Conservation (phyloP, 352 stramenopile genomes). For the Globisporangium megalacanthum region DNA sequence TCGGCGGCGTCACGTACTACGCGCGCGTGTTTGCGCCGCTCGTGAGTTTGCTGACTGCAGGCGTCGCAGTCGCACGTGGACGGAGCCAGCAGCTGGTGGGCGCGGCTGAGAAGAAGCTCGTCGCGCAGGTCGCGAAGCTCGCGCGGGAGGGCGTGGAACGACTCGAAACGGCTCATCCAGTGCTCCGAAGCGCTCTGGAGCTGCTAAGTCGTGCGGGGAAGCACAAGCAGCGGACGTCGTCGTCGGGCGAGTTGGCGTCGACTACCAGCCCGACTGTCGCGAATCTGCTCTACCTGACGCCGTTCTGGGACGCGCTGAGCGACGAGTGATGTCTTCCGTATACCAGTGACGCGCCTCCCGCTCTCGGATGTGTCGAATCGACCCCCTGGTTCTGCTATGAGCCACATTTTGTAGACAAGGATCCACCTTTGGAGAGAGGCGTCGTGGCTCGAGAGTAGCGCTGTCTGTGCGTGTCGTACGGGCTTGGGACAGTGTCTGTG, state of each 20-base stretch:
- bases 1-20: conserved; percentile 67
- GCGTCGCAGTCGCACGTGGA: conserved; percentile 29
- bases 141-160: conserved; percentile 13
- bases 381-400: not conserved
- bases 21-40: conserved; percentile 53
- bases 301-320: conserved; percentile 28
- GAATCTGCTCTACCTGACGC: conserved; percentile 45
- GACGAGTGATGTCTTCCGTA: not conserved
- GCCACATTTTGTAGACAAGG: not conserved
- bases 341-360: not conserved
- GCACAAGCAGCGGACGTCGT: not conserved
- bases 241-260: not conserved
- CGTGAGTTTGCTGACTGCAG: conserved; percentile 36
- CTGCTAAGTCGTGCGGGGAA: conserved; percentile 14
- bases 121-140: conserved; percentile 13
- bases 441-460: not conserved
- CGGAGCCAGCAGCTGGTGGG: conserved; percentile 6
- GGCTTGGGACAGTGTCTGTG: not conserved
- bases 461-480: not conserved
- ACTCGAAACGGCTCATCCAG: conserved; percentile 26
- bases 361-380: no score
- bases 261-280: conserved; percentile 6
- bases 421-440: not conserved
- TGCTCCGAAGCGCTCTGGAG: conserved; percentile 32
- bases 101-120: not conserved